Conservation (phyloP, 805 yeast genomes). For the Candida gorgasii region DNA sequence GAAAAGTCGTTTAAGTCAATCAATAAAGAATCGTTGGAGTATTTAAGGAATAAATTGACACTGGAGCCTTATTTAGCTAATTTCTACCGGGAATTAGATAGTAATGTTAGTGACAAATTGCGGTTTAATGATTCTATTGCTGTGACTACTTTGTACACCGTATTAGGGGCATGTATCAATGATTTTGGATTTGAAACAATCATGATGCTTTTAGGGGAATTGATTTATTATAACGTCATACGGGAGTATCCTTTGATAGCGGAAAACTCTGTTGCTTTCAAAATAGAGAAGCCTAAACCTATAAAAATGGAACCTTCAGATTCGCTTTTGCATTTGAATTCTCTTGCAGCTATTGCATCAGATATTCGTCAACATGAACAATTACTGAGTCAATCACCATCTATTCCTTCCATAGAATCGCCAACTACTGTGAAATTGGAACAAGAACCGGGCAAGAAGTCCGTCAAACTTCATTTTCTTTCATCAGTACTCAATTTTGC, state of each 20-base stretch:
- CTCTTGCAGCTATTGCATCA: slow-evolving; percentile 38
- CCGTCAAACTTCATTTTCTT: slow-evolving; percentile 50
- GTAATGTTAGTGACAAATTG: slow-evolving; percentile 11
- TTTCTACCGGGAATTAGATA: slow-evolving; percentile 49
- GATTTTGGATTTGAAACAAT: slow-evolving; percentile 80
- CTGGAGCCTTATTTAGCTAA: slow-evolving; percentile 43
- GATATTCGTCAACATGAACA: slow-evolving; percentile 15
- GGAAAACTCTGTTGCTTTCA: slow-evolving; percentile 36
- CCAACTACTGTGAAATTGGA: slow-evolving; percentile 14
- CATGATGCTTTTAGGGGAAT: slow-evolving; percentile 65
- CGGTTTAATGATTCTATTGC: slow-evolving; percentile 49
- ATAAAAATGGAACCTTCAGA: slow-evolving; percentile 10
- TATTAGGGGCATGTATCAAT: slow-evolving; percentile 69
- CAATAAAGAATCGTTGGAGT: slow-evolving; percentile 55
- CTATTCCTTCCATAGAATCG: neutral
- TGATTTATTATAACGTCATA: slow-evolving; percentile 59
- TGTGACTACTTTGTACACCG: slow-evolving; percentile 52
- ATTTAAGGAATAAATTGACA: slow-evolving; percentile 47
- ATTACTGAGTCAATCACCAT: neutral
- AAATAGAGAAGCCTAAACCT: slow-evolving; percentile 1
- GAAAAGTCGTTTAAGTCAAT: slow-evolving; percentile 62
- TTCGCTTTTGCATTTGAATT: slow-evolving; percentile 21
- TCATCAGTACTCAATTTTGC: slow-evolving; percentile 60
- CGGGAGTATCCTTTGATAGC: slow-evolving; percentile 66
- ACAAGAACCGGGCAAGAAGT: slow-evolving; percentile 28